These are phyloP conservation scores for Tetrastigma voinierianum DNA, from an alignment of 164 flowering plant species.

Conservation along the genomic window DNA sequence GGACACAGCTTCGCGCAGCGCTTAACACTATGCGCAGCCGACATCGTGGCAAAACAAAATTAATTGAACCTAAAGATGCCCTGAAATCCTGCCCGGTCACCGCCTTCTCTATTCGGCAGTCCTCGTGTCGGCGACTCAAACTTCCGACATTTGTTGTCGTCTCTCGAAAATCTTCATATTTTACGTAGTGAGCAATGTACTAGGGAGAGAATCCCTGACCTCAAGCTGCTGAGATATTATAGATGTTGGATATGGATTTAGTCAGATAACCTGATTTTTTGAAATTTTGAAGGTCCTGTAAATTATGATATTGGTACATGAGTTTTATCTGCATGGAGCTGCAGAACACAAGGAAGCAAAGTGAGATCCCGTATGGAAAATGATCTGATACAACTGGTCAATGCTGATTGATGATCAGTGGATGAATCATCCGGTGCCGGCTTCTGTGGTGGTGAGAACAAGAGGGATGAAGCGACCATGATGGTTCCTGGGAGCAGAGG, in stretches of 20 bases:
- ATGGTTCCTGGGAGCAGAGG: too few relatives aligned
- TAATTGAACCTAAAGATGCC: slow-evolving; percentile 11
- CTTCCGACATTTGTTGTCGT: slow-evolving; percentile 13
- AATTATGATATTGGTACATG: slow-evolving; percentile 16
- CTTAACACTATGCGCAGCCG: slow-evolving; percentile 32
- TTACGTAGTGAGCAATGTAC: slow-evolving; percentile 16
- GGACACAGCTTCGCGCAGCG: slow-evolving; percentile 44
- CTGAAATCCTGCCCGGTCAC: slow-evolving; percentile 28
- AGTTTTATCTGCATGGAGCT: slow-evolving; percentile 30
- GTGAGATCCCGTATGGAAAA: slow-evolving; percentile 23
- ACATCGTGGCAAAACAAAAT: slow-evolving; percentile 27
- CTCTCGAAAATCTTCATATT: slow-evolving; percentile 5
- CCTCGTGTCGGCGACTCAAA: slow-evolving; percentile 37
- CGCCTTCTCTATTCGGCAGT: slow-evolving; percentile 29
- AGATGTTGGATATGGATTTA: slow-evolving; percentile 26
- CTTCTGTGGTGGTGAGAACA: too few relatives aligned
- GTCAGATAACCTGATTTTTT: slow-evolving; percentile 19
- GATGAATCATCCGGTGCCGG: slow-evolving; percentile 29
- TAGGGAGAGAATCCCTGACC: too few relatives aligned
- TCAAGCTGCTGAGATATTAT: too few relatives aligned
- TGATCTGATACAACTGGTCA: too few relatives aligned
- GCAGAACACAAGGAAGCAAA: slow-evolving; percentile 15
- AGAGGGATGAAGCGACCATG: too few relatives aligned
- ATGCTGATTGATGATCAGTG: too few relatives aligned
- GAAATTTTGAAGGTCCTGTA: slow-evolving; percentile 17